These are phyloP conservation scores for Sindora glabra DNA, from an alignment of 306 rosid species.

Conservation along the genomic window DNA sequence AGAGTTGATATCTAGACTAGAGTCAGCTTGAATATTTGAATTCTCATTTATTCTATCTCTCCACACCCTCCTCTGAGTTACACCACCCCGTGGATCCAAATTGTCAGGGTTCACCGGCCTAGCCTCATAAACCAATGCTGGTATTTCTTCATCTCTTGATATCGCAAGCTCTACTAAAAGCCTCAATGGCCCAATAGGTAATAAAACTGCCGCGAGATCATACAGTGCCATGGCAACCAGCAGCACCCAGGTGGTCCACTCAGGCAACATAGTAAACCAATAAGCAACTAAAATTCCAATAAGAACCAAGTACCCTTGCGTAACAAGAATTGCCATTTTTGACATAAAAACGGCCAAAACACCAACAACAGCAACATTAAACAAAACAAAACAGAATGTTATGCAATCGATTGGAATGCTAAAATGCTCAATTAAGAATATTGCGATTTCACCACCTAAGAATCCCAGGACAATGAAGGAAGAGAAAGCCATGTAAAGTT, in stretches of 20 bases:
- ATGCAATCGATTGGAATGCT: constrained; percentile 57
- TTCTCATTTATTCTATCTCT: constrained; percentile 51
- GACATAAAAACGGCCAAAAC: constrained; percentile 86
- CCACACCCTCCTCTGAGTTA: constrained; percentile 63
- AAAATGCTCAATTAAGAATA: constrained; percentile 44
- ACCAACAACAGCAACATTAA: constrained; percentile 84
- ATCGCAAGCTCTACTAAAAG: constrained; percentile 87
- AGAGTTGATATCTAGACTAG: constrained; percentile 6
- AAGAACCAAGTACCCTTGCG: constrained; percentile 75
- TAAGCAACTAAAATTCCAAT: constrained; percentile 89
- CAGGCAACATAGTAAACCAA: constrained; percentile 92
- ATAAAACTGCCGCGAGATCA: constrained; percentile 84
- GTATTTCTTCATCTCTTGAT: constrained; percentile 89
- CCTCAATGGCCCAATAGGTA: constrained; percentile 83
- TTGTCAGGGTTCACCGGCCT: constrained; percentile 53
- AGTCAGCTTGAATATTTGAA: constrained; percentile 13
- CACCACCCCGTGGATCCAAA: constrained; percentile 23
- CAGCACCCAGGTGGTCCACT: constrained; percentile 93
- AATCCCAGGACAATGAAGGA: constrained; percentile 65
- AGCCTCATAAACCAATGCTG: constrained; percentile 93
- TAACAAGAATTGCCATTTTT: constrained; percentile 73
- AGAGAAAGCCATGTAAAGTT: constrained; percentile 77
- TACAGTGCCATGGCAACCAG: constrained; percentile 85
- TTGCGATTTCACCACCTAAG: constrained; percentile 63
- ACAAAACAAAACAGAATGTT: constrained; percentile 48